A percentile compares a stretch with the other conserved stretches of the same genome.
These are phyloP conservation scores for Acacia pycnantha DNA, from an alignment of 331 rosid genomes.

Conservation along the genomic window DNA sequence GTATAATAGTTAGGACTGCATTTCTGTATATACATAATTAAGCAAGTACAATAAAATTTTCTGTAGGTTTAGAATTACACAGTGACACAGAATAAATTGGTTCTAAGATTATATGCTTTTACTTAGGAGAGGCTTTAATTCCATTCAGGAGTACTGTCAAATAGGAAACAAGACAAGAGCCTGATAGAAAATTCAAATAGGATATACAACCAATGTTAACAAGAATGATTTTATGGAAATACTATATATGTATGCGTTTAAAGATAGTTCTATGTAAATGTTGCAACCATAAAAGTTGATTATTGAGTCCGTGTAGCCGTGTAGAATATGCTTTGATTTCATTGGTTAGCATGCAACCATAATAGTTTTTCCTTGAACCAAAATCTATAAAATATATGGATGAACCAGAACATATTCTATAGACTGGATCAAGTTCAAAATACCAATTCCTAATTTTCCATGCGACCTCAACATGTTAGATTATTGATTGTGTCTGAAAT, in stretches of 20 bases:
- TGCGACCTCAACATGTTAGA: not conserved
- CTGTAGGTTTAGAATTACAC: not conserved
- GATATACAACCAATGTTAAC: slow-evolving; percentile 2
- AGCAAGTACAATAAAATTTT: not conserved
- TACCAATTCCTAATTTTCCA: not conserved
- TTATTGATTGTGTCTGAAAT: not conserved
- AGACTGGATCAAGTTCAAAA: not conserved
- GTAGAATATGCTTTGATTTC: too few relatives aligned
- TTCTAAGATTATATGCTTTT: not conserved
- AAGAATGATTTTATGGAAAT: not conserved
- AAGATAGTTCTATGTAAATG: not conserved
- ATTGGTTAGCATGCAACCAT: not conserved
- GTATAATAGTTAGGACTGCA: not conserved
- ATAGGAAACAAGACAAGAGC: not conserved
- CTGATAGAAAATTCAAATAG: too few relatives aligned
- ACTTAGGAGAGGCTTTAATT: slow-evolving; percentile 11
- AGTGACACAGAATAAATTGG: not conserved
- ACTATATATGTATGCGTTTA: not conserved
- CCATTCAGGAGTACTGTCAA: not conserved
- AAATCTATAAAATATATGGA: not conserved
- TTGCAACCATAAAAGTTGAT: not conserved
- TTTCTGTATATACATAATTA: not conserved
- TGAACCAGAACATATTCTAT: not conserved
- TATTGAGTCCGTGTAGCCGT: too few relatives aligned
- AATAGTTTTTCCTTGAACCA: not conserved